A percentile compares a stretch with the other conserved stretches of the same genome.
These are phyloP conservation scores for Elaeis guineensis DNA, from an alignment of 176 grass and related monocot species.

Conservation along the genomic window DNA sequence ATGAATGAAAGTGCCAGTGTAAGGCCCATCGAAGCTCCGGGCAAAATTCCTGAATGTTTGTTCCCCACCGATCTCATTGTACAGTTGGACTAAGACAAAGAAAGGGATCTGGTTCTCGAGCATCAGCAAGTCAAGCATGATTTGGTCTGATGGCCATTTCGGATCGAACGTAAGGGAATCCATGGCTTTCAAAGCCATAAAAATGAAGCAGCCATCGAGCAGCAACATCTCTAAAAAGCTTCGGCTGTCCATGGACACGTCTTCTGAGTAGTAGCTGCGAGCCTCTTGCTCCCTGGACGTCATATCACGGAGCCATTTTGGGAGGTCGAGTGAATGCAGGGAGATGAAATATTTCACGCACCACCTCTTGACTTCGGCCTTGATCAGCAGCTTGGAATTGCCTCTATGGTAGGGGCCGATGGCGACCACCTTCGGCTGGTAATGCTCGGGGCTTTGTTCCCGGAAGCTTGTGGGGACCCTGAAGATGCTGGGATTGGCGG, in stretches of 20 bases:
- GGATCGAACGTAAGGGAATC: background rate
- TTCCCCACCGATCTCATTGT: no score
- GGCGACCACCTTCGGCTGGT: slow-evolving; percentile 23
- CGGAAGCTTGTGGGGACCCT: no score
- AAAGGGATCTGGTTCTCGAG: slow-evolving; percentile 59
- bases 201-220: slow-evolving; percentile 44
- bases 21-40: no score
- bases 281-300: background rate
- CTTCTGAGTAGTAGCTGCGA: background rate
- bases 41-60: no score
- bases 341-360: slow-evolving; percentile 23
- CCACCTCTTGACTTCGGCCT: slow-evolving; percentile 32
- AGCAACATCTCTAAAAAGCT: slow-evolving; percentile 46
- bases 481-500: no score
- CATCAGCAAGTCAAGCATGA: slow-evolving; percentile 42
- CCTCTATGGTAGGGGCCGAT: slow-evolving; percentile 47
- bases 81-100: slow-evolving; percentile 2
- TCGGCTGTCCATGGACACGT: background rate
- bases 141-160: slow-evolving; percentile 29
- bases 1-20: no score
- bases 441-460: no score
- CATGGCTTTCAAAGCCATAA: slow-evolving; percentile 30
- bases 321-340: background rate
- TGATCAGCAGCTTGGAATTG: slow-evolving; percentile 12
- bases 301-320: background rate